A percentile compares a stretch with the other conserved stretches of the same genome.
phyloP scores from a whole-genome alignment of 2,329 filamentous ascomycete genomes.

The Penicillium brasilianum region DNA sequence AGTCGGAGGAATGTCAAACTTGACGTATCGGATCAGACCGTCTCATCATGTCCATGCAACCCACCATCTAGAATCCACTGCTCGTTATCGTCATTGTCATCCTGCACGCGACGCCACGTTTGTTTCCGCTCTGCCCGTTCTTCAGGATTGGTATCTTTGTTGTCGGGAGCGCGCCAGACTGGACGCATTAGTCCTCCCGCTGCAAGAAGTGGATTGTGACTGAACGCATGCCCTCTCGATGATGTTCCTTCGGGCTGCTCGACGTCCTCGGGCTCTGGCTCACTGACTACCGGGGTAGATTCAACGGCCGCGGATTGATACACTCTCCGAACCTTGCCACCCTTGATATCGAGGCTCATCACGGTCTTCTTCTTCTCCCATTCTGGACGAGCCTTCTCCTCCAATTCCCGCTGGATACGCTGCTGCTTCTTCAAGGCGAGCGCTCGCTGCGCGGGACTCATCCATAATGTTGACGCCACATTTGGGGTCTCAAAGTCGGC shows the following conservation, averaged over 20 bases:
- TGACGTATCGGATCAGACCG: neutral
- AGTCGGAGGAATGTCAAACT: neutral
- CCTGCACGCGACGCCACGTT: constrained; percentile 54
- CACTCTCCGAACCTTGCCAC: constrained; percentile 72
- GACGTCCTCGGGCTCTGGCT: constrained; percentile 22
- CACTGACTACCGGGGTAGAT: constrained; percentile 24
- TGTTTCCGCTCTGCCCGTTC: constrained; percentile 43
- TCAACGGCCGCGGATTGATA: constrained; percentile 44
- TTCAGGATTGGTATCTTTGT: constrained; percentile 28
- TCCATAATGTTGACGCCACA: constrained; percentile 75
- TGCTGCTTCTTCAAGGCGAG: constrained; percentile 85
- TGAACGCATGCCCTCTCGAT: constrained; percentile 44
- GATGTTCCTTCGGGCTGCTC: constrained; percentile 20
- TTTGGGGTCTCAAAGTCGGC: constrained; percentile 70
- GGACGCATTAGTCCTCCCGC: constrained; percentile 52
- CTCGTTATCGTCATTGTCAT: constrained; percentile 55
- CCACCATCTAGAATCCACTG: constrained; percentile 55
- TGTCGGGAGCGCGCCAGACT: constrained; percentile 49
- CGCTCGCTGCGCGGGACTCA: constrained; percentile 79
- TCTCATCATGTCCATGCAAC: constrained; percentile 40
- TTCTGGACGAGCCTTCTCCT: constrained; percentile 82
- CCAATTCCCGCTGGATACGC: constrained; percentile 79
- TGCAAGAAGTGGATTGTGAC: constrained; percentile 51
- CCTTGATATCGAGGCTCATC: constrained; percentile 80
- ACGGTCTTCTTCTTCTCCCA: constrained; percentile 88